Percentiles rank a stretch among this genome's conserved stretches.
Conservation (phyloP, 805 yeast species). For the Wickerhamomyces ciferrii region DNA sequence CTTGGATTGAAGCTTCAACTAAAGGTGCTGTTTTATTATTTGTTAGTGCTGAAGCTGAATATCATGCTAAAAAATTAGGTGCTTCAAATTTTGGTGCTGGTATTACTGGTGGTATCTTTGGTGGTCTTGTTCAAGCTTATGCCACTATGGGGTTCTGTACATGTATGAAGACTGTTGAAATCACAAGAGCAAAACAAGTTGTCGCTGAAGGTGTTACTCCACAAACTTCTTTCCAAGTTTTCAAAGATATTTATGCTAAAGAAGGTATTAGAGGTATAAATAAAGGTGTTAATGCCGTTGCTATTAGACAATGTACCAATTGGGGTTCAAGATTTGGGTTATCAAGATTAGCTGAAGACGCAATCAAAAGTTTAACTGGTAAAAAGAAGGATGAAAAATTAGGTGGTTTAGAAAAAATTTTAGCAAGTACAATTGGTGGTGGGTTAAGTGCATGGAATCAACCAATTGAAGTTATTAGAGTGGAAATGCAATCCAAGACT, state of each 20-base stretch:
- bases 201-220: conserved; percentile 60
- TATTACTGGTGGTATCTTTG: conserved; percentile 91
- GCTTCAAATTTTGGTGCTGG: conserved; percentile 75
- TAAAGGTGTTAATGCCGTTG: conserved; percentile 98
- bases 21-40: conserved; percentile 95
- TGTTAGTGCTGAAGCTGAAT: conserved; percentile 90
- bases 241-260: conserved; percentile 71
- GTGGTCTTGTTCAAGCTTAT: conserved; percentile 96
- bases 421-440: conserved; percentile 90
- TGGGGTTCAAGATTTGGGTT: conserved; percentile 99
- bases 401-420: conserved; percentile 72
- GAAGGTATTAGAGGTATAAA: conserved; percentile 95
- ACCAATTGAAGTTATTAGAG: conserved; percentile 96
- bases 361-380: conserved; percentile 58
- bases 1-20: conserved; percentile 99
- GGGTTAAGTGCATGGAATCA: conserved; percentile 98
- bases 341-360: conserved; percentile 85
- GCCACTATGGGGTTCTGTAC: conserved; percentile 98
- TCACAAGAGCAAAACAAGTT: conserved; percentile 82
- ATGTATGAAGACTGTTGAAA: conserved; percentile 98
- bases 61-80: conserved; percentile 60
- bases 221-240: conserved; percentile 78
- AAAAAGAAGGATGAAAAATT: conserved; percentile 60
- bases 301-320: conserved; percentile 97
- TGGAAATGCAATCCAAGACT: conserved; percentile 97